Conservation (phyloP, 331 rosid genomes). For the Quercus phellos region DNA sequence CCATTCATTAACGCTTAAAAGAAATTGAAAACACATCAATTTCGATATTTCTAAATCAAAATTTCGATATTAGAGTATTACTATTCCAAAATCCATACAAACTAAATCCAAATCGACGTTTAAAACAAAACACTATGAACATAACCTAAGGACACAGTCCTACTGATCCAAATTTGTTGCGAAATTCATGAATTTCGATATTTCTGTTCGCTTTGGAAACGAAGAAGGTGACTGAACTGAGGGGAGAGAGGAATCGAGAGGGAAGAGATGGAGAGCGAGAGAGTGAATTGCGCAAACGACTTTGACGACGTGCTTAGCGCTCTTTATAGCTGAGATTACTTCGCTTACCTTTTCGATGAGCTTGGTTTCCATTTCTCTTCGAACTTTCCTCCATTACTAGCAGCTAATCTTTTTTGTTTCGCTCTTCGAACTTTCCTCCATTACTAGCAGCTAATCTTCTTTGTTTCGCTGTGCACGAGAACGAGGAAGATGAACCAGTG, state of each 20-base stretch:
- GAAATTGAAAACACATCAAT: no score
- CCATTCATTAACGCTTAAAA: no score
- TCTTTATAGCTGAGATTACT: conserved; percentile 48
- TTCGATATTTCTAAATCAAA: no score
- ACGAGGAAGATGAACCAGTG: no score
- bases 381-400: conserved; percentile 19
- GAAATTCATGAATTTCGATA: background rate
- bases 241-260: conserved; percentile 54
- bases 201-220: background rate
- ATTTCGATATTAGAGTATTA: no score
- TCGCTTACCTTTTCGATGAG: conserved; percentile 49
- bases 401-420: no score
- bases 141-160: background rate
- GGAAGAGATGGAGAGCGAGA: conserved; percentile 62
- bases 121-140: no score
- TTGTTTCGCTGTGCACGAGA: no score
- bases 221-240: conserved; percentile 38
- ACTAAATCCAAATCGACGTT: no score
- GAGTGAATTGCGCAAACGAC: conserved; percentile 68
- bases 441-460: no score
- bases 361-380: conserved; percentile 42
- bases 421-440: conserved; percentile 28
- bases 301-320: conserved; percentile 67
- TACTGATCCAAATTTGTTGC: background rate
- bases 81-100: no score